phyloP scores from a whole-genome alignment of 2,329 filamentous ascomycete species.

The Ceratocystis colombiana region DNA sequence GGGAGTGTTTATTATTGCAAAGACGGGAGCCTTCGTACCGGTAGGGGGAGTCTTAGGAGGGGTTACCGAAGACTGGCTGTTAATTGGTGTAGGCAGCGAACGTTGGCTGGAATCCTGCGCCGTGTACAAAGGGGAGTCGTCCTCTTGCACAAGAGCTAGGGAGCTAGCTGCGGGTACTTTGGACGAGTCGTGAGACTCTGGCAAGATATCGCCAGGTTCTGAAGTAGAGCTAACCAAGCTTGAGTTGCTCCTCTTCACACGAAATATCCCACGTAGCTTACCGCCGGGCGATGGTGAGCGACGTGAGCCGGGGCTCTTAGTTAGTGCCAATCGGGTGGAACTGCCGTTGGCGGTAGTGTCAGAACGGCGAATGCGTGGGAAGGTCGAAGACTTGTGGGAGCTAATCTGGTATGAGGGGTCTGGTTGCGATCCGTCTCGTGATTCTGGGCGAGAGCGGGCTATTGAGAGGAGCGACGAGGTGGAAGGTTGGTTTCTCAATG shows the following conservation, averaged over 20 bases:
- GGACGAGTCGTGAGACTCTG: conserved; percentile 32
- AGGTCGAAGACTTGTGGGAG: conserved; percentile 20
- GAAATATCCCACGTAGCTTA: conserved; percentile 63
- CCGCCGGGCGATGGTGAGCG: conserved; percentile 60
- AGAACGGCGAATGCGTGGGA: conserved; percentile 18
- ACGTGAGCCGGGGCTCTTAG: conserved; percentile 35
- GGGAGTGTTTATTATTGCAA: conserved; percentile 54
- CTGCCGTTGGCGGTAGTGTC: conserved; percentile 13
- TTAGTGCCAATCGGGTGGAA: conserved; percentile 34
- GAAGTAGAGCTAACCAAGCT: conserved; percentile 29
- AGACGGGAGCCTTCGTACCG: conserved; percentile 35
- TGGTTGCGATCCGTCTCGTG: conserved; percentile 7
- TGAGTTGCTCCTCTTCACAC: conserved; percentile 40
- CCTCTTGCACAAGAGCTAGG: conserved; percentile 7
- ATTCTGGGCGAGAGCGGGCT: conserved; percentile 19
- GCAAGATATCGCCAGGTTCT: conserved; percentile 28
- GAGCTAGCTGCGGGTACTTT: conserved; percentile 23
- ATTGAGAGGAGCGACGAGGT: conserved; percentile 8
- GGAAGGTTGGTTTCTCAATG: conserved; percentile 14
- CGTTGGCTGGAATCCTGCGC: conserved; percentile 11
- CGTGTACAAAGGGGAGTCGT: neutral
- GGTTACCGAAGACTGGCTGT: conserved; percentile 22
- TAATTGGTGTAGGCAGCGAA: conserved; percentile 18
- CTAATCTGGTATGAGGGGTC: conserved; percentile 8
- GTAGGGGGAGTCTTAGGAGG: conserved; percentile 41